These are phyloP conservation scores for Aegilops longissima DNA, from an alignment of 176 grass and related monocot species.

Conservation along the genomic window DNA sequence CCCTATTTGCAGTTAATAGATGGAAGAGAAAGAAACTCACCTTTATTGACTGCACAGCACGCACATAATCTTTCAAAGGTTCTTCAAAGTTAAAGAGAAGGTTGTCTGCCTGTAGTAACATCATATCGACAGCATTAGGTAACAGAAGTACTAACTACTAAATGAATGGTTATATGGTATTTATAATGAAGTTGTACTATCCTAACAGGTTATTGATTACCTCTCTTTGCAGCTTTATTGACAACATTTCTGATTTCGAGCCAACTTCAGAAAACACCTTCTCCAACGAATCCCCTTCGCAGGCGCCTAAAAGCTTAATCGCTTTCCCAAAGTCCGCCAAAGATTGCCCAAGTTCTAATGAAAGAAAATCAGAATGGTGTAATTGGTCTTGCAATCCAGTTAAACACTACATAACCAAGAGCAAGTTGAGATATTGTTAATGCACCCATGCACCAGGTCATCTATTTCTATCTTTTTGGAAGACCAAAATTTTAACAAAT, in stretches of 20 bases:
- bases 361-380: constrained; percentile 22
- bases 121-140: background rate
- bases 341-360: constrained; percentile 85
- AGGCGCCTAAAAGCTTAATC: constrained; percentile 90
- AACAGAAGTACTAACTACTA: constrained; percentile 8
- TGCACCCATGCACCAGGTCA: background rate
- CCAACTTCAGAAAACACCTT: constrained; percentile 96
- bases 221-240: constrained; percentile 94
- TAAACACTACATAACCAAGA: constrained; percentile 24
- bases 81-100: constrained; percentile 97
- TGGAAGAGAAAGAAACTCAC: constrained; percentile 32
- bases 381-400: constrained; percentile 29
- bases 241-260: constrained; percentile 87
- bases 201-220: constrained; percentile 32
- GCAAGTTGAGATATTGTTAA: constrained; percentile 8
- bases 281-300: constrained; percentile 86
- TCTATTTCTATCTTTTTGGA: background rate
- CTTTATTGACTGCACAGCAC: constrained; percentile 91
- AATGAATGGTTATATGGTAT: constrained; percentile 29
- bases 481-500: background rate
- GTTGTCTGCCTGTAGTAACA: constrained; percentile 79
- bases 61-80: constrained; percentile 96
- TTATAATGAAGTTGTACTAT: constrained; percentile 10
- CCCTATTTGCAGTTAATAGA: background rate
- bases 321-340: constrained; percentile 94